These are phyloP conservation scores for Pseudozyma sp. DNA, from an alignment of 1,284 basidiomycete genomes.

Conservation along the genomic window DNA sequence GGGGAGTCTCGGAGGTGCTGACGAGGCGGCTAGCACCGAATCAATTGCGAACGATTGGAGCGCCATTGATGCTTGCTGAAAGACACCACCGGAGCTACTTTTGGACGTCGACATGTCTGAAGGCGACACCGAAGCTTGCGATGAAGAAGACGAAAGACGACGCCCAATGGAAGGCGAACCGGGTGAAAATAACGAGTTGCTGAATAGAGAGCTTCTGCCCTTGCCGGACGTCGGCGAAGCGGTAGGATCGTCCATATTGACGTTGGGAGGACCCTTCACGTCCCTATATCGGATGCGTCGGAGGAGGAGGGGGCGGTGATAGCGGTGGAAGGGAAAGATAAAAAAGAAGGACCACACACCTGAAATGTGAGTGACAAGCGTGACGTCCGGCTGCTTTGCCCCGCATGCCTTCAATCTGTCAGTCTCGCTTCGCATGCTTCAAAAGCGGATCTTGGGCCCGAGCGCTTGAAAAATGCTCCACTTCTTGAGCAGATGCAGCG, in stretches of 20 bases:
- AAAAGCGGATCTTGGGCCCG: conserved; percentile 4
- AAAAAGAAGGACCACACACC: background rate
- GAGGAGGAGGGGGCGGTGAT: background rate
- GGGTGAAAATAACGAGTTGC: conserved; percentile 30
- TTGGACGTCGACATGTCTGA: conserved; percentile 23
- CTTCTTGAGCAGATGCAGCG: conserved; percentile 14
- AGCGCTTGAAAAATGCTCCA: conserved; percentile 17
- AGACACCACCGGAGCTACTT: conserved; percentile 8
- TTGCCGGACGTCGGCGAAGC: conserved; percentile 37
- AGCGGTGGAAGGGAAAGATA: background rate
- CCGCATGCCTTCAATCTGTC: conserved; percentile 5
- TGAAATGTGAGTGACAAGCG: background rate
- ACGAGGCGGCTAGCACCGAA: conserved; percentile 55
- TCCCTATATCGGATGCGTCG: background rate
- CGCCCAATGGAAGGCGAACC: conserved; percentile 15
- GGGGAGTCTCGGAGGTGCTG: conserved; percentile 60
- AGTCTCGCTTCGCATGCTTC: background rate
- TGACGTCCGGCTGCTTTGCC: conserved; percentile 5
- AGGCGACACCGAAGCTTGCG: conserved; percentile 10
- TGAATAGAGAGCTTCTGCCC: conserved; percentile 33
- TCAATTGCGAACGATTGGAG: conserved; percentile 58
- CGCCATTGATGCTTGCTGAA: conserved; percentile 53
- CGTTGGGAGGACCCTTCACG: background rate
- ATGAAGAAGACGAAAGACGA: conserved; percentile 30
- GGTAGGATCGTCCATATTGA: conserved; percentile 36